Evolutionary conservation across 2,329 filamentous ascomycete genomes (phyloP), one percentile per base, ranked within the genome.

Genomic region (Aspergillus viridinutans): DNA sequence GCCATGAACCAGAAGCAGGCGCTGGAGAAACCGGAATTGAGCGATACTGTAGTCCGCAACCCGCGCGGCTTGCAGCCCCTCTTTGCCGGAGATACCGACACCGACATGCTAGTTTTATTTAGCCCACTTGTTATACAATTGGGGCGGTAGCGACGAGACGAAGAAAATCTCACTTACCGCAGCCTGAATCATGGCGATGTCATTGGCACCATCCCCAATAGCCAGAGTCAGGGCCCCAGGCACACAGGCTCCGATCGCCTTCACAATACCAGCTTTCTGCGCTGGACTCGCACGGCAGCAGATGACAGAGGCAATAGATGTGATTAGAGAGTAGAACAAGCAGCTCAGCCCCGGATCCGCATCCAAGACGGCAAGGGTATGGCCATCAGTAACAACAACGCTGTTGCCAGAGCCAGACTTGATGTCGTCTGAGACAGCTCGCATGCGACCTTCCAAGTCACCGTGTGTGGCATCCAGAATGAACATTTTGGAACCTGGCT

Each of bases 171-270:
- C 26, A 26, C 26, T 26, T 26, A 26, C 90, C 14, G 92, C 92
- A 75, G 96, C 91, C 74, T 96, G 92, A 67, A 96, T 96, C 92
- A 96, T 96, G 64, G 92, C 92, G 58, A 96, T 90, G 73, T 96
- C 92, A 72, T 96, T 96, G 70, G 92, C 92, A 68, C 92, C 92
- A 68, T 96, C 92, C 58, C 92, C 92, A 59, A 96, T 89, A 1
- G 91, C 92, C 35, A 96, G 81, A 0, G 93, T 96, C 86, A 97
- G 26, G 6, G 26, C 26, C 26, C 26, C 26, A 26, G 26, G 26
- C 26, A 26, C 26, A 26, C 26, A 26, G 26, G 26, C 26, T 26
- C 26, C 26, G 5, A 26, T 26, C 5, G 26, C 7, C 26, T 26
- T 26, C 26, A 26, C 26, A 26, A 26, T 26, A 26, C 26, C 26